Conservation (phyloP, 2,329 filamentous ascomycete species). For the Paracoccidioides lutzii region DNA sequence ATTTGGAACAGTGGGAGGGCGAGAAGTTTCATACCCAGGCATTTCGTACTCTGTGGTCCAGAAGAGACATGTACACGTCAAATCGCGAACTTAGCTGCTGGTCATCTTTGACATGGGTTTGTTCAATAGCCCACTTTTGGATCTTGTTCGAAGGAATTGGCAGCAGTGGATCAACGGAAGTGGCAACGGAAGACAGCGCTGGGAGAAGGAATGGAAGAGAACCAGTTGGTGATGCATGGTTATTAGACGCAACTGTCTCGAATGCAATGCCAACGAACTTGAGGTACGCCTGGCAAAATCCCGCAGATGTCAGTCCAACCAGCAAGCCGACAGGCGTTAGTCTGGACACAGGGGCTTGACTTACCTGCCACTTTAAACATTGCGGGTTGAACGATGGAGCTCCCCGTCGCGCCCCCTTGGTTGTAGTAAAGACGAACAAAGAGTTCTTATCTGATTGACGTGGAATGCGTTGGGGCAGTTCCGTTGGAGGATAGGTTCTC, state of each 20-base stretch:
- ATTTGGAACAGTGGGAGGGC: neutral
- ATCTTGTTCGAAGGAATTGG: conserved; percentile 54
- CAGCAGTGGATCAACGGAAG: conserved; percentile 26
- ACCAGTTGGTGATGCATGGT: conserved; percentile 84
- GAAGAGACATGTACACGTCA: conserved; percentile 55
- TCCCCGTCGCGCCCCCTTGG: conserved; percentile 47
- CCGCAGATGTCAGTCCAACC: neutral
- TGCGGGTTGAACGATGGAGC: conserved; percentile 77
- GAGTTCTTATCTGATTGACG: conserved; percentile 38
- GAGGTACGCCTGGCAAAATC: conserved; percentile 57
- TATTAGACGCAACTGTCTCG: conserved; percentile 58
- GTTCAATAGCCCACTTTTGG: conserved; percentile 52
- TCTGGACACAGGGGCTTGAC: conserved; percentile 13
- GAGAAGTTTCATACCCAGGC: conserved; percentile 54
- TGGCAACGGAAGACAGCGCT: conserved; percentile 7
- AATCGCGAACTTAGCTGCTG: conserved; percentile 45
- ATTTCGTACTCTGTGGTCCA: conserved; percentile 65
- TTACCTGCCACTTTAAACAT: conserved; percentile 92
- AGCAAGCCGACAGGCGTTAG: no score
- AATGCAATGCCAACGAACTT: conserved; percentile 61
- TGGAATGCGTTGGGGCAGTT: conserved; percentile 53
- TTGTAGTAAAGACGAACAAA: conserved; percentile 65
- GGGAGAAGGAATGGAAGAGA: conserved; percentile 79
- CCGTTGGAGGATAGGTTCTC: conserved; percentile 58
- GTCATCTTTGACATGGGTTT: conserved; percentile 33